Base-by-base conservation (phyloP, 805 yeast species). In the Hanseniaspora mollemarum region DNA sequence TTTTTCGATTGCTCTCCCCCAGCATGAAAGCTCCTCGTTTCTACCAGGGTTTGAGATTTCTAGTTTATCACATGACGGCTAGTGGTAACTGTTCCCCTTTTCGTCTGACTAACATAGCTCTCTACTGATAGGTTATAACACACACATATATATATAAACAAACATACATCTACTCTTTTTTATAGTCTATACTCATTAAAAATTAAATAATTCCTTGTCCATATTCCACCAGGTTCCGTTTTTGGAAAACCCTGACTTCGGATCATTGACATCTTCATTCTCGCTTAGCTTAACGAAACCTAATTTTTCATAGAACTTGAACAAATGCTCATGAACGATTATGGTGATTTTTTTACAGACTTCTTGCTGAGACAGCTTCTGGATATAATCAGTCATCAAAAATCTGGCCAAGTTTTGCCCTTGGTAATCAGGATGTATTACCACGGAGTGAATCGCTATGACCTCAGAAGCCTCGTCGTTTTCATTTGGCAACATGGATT, bases 321-420 rank as follows among this genome's bases (percentile, higher is more conserved):
- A 67, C 59, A 87, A 71, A 22, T 73, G 69, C 43, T 77, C 74
- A 60, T 84, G 87, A 28, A 87, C 84, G 54, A 90, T 74, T 29
- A 90, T 71, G 6, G 80, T 76, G 46, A 90, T 79, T 59, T 78
- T 75, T 58, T 80, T 84, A 42, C 92, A 96, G 54, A 87, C 80
- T 57, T 80, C 86, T 63, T 87, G 94, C 63, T 87, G 87, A 44
- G 86, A 77, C 65, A 90, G 70, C 62, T 90, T 85, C 65, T 92
- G 96, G 54, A 88, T 75, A 67, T 85, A 92, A 67, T 90, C 98
- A 58, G 83, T 87, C 59, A 90, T 66, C 60, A 90, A 68, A 53
- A 87, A 70, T 13, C 94, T 77, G 8, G 94, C 97, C 53, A 92
- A 70, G 61, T 84, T 85, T 66, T 79, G 76, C 53, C 88, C 85